Base-by-base conservation (phyloP, 2,329 filamentous ascomycete species). In the Pseudogymnoascus sp. region DNA sequence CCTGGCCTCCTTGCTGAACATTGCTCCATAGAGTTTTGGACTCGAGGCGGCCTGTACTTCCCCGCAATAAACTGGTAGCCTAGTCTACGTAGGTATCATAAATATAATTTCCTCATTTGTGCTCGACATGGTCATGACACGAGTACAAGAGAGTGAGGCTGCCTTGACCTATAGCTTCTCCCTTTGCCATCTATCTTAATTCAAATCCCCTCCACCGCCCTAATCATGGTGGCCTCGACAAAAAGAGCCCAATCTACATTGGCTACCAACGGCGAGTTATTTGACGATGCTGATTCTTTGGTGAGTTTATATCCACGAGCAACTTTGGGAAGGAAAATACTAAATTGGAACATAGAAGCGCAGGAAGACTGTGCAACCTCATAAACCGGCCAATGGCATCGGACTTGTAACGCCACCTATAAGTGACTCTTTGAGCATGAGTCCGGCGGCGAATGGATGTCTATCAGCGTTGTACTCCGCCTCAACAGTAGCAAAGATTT, bases 401-500 rank as follows among this genome's bases (percentile, higher is more conserved):
- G 40, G 40, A 42, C 40, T 42, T 18, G 40, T 12, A 42, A 42
- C 40, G 40, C 40, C 40, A 12, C 40, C 40, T 5, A 42, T 21
- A 42, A 42, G 18, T 12, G 16, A 42, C 18, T 42, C 16, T 42
- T 21, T 42, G 8, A 18, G 10, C 40, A 21, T 5, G 4, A 42
- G 16, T 42, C 40, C 8, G 16, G 16, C 8, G 16, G 16, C 10
- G 40, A 21, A 21, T 42, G 40, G 18, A 42, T 21, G 40, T 12
- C 38, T 64, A 16, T 62, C 38, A 5, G 42, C 60, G 10, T 66
- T 72, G 1, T 72, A 69, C 25, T 67, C 67, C 1, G 62, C 62
- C 7, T 67, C 67, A 4, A 63, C 61, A 2, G 60, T 65, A 18
- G 66, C 67, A 3, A 71, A 69, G 50, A 61, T 71, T 7, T 72